Base-by-base conservation (phyloP, 148 eudicot genomes). In the Simmondsia chinensis region DNA sequence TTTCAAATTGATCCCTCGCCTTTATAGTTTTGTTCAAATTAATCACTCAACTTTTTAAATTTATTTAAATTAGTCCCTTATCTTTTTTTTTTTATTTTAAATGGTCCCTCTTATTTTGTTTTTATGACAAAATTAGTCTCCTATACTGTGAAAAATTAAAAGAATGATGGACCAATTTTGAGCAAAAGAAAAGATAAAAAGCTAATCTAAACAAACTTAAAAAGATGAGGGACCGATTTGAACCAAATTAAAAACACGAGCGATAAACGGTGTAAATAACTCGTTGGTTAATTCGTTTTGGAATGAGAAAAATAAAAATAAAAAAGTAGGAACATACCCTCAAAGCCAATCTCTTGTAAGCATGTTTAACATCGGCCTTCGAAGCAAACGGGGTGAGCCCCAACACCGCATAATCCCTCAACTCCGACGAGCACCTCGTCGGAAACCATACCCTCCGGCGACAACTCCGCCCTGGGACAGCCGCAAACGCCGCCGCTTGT, bases 311-410 rank as follows among this genome's bases (percentile, higher is more conserved):
- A 17, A 25, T n/a, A 1, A 18, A 29, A 39, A 44, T 10, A 28
- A 47, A 3, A 37, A n/a, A 25, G 8, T 16, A 13, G 27, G 20
- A 54, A 56, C 4, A 2, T 10, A 71, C 76, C 76, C 66, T 71
- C 50, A 66, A 48, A 26, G 72, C 72, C 29, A 71, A 57, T 52
- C 61, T 42, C 43, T 54, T 65, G 47, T 56, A 71, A 5, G 72
- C 69, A 38, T 14, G 39, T 43, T 66, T 65, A 33, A 71, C 76
- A 53, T 71, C 72, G 13, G 45, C 26, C 40, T 66, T 71, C 20
- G 76, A 61, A 22, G 76, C 68, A 42, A 66, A 66, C 8, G 72
- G 76, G 4, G 68, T 13, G 0, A 71, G 33, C 8, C 76, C 76
- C 37, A 71, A 52, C 23, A 66, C 46, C 1, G 76, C 76, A 44